Base-by-base conservation (phyloP, 306 rosid species). In the Echinosophora koreensis region DNA sequence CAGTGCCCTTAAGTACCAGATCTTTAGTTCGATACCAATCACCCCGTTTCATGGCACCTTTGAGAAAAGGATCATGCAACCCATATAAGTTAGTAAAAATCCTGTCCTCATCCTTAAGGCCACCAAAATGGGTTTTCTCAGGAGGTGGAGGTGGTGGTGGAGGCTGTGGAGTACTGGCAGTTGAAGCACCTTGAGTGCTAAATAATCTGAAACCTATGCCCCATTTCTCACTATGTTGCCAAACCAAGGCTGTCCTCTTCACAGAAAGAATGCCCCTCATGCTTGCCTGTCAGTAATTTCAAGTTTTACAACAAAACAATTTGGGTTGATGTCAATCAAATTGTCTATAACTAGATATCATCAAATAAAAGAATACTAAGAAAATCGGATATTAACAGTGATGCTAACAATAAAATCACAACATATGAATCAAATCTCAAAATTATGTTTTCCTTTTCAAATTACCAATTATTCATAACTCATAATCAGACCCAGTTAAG, bases 31-130 rank as follows among this genome's bases (percentile, higher is more conserved):
- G 84, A 66, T 88, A 4, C 99, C 99, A 95, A 77, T 95, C 99
- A 32, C 99, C 99, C 49, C 99, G 84, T 73, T 92, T 95, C 97
- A 90, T 89, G 74, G 99, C 94, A 71, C 99, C 99, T 87, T 95
- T 92, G 42, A 95, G 90, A 82, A 95, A 95, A 66, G 99, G 99
- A 62, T 95, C 99, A 5, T 92, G 89, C 80, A 90, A 14, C 46
- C 99, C 99, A 74, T 95, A 95, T 70, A 95, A 69, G 91, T 95
- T 95, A 17, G 99, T 95, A 55, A 95, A 95, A 61, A 95, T 95
- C 70, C 99, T 91, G 83, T 95, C 97, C 87, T 95, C 99, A 69
- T 95, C 99, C 82, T 87, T 92, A 73, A 95, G 88, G 50, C 97
- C 97, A 68, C 99, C 99, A 80, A 95, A 95, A 85, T 95, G 99